Base-by-base conservation (phyloP, 2,329 filamentous ascomycete species). In the Ophiostoma fasciatum region DNA sequence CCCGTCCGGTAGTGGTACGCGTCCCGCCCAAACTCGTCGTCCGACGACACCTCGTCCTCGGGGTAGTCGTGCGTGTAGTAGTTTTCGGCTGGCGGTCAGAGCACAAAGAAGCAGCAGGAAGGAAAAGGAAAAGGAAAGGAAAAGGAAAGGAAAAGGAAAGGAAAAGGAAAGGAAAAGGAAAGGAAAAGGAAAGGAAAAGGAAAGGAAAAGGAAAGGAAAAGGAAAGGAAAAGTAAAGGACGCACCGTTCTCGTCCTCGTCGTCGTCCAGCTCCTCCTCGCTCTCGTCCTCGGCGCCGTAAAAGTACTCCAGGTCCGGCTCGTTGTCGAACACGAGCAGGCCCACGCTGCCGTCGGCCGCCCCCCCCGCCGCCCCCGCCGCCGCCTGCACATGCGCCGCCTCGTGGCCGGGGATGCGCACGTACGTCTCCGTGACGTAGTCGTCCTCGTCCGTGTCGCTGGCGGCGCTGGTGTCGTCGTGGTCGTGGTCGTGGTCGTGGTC, bases 51-150 rank as follows among this genome's bases (percentile, higher is more conserved):
- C 51, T 87, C 81, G 36, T 87, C 80, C 42, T 87, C 81, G 1
- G 81, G 81, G 46, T 87, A 87, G 51, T 87, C 81, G 36, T 79
- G 77, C 4, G 75, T 74, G 50, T 85, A 84, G 54, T 83, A 76
- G 48, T 83, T 78, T 51, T 87, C 81, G 25, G 81, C 78, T 76
- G 41, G 15, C 15, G 14, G 17, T 23, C 18, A n/a, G 4, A 30
- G 28, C 15, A 30, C 13, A 18, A 11, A 12, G 22, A 28, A 18
- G 26, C 14, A 13, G 11, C 25, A 18, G 20, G 28, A 10, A 27
- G 14, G 31, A 14, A 26, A n/a, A 25, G 21, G 12, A 4, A 23
- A 5, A 13, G 11, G n/a, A n/a, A n/a, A n/a, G n/a, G n/a, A n/a
- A n/a, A n/a, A n/a, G 4, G 19, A 15, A 9, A 30, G 10, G 18